phyloP scores from a whole-genome alignment of 768 basidiomycete species.

The Tremella mesenterica region DNA sequence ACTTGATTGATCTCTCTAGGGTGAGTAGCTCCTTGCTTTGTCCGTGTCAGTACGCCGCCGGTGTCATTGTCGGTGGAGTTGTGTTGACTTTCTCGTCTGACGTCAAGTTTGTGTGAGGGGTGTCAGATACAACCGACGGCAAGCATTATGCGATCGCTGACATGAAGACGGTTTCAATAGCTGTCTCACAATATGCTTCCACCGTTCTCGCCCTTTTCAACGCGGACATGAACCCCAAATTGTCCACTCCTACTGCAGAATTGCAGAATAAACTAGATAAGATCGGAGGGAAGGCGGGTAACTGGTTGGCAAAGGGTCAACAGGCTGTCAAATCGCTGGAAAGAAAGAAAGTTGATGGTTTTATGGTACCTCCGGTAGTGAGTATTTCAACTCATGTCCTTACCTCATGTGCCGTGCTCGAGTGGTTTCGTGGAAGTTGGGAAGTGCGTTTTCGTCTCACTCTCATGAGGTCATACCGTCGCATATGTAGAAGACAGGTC shows the following conservation, averaged over 20 bases:
- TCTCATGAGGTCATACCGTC: no score
- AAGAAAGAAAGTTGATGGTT: constrained; percentile 37
- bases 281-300: constrained; percentile 35
- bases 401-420: no score
- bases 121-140: no score
- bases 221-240: constrained; percentile 30
- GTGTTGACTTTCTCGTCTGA: no score
- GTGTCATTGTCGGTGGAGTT: not conserved
- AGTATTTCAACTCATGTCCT: constrained; percentile 4
- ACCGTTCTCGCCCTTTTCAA: constrained; percentile 40
- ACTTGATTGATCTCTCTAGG: constrained; percentile 41
- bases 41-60: not conserved
- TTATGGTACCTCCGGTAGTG: constrained; percentile 35
- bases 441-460: no score
- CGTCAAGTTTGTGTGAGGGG: no score
- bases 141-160: no score
- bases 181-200: constrained; percentile 37
- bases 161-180: constrained; percentile 38
- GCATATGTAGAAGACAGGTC: no score
- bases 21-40: constrained; percentile 12
- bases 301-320: constrained; percentile 44
- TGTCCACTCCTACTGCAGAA: constrained; percentile 19
- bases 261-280: constrained; percentile 21
- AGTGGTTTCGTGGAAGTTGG: no score
- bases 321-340: constrained; percentile 42